Evolutionary conservation across 257 asterid genomes (phyloP).

Genomic region (Fraxinus anomala): DNA sequence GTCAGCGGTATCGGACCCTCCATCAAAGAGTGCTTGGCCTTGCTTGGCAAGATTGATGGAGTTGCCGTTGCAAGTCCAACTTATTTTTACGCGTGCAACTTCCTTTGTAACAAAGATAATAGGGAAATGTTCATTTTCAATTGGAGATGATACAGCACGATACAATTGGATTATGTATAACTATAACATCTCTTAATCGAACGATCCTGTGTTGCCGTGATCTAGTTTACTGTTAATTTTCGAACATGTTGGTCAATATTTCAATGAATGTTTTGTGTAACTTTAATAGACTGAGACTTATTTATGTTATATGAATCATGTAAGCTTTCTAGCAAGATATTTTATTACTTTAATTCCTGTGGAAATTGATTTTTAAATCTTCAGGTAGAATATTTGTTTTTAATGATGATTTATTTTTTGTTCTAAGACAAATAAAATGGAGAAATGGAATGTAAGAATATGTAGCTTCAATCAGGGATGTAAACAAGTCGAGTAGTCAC

Average conservation of each 20-base stretch:
- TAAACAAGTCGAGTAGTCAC: too few species aligned
- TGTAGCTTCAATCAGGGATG: too few species aligned
- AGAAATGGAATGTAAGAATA: too few species aligned
- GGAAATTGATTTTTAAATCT: neutral
- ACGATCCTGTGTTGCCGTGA: neutral
- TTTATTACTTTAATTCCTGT: neutral
- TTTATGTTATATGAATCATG: neutral
- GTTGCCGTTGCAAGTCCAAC: neutral
- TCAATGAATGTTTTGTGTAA: neutral
- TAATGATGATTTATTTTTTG: too few species aligned
- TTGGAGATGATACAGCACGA: neutral
- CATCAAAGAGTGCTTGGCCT: neutral
- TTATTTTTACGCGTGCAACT: neutral
- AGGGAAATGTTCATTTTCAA: neutral
- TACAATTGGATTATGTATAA: slow-evolving; percentile 1
- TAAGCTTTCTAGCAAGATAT: neutral
- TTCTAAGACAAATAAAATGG: too few species aligned
- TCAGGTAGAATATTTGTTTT: neutral
- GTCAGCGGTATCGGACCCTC: neutral
- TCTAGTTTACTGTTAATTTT: neutral
- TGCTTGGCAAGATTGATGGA: slow-evolving; percentile 4
- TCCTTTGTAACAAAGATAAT: neutral
- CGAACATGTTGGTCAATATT: neutral
- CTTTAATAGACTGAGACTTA: neutral
- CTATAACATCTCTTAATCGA: neutral